Base-by-base conservation (phyloP, 208 protist species). In the Crithidia fasciculata region DNA sequence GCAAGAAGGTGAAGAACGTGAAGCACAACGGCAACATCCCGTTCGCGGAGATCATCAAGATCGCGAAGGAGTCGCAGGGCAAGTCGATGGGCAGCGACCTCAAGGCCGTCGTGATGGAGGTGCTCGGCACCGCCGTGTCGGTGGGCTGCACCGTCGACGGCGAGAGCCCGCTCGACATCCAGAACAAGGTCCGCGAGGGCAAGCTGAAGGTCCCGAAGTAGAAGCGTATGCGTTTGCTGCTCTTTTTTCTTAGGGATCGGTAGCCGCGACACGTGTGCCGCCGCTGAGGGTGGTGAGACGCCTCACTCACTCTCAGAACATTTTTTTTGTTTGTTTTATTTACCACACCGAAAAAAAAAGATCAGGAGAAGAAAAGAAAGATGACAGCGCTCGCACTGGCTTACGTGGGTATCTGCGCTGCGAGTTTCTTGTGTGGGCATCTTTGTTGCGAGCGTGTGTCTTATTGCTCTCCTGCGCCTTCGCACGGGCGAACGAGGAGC, bases 1-100 rank as follows among this genome's bases (percentile, higher is more conserved):
- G 98, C 90, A 99, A 99, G 97, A 99, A 99, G 96, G 98, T 98
- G 54, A 99, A 99, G 97, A 99, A 99, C 92, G 95, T 99, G 83
- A 99, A 99, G 85, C 99, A 99, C 95, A 85, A 90, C 76, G 99
- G 99, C 84, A 98, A 99, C 93, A 94, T 99, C 76, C 66, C 97
- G 47, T 91, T 99, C 60, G 91, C 99, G 47, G 97, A 99, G 78
- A 90, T 99, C 82, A 82, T 99, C 70, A 96, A 98, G 67, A 99
- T 99, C 81, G 98, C 98, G 53, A 93, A 96, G 78, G 90, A 93
- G 78, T 97, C 99, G 85, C 87, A 97, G 72, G 52, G 74, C 40
- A 97, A 97, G 71, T 99, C 98, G 16, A 95, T 99, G 88, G 95
- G 98, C 18, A 91, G 93, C 65, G 91, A 90, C 72, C 84, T 99